Conservation (phyloP, 495 filamentous ascomycete species). For the Annulohypoxylon nitens region DNA sequence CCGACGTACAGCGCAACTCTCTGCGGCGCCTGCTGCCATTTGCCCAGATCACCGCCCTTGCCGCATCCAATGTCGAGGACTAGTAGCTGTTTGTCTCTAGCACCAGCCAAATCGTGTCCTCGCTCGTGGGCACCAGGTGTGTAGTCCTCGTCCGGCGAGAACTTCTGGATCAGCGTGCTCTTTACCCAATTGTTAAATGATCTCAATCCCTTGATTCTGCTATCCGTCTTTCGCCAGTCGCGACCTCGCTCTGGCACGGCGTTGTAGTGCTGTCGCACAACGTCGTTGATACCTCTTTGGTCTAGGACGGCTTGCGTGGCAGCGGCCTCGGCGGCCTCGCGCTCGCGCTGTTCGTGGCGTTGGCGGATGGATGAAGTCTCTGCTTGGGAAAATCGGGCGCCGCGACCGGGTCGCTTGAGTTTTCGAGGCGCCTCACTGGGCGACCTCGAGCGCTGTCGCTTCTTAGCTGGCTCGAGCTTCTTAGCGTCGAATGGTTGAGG, state of each 20-base stretch:
- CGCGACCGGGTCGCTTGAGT: slow-evolving; percentile 87
- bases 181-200: slow-evolving; percentile 99
- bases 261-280: slow-evolving; percentile 94
- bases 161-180: slow-evolving; percentile 95
- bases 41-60: slow-evolving; percentile 94
- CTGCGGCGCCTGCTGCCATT: slow-evolving; percentile 93
- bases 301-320: slow-evolving; percentile 55
- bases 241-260: slow-evolving; percentile 91
- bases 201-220: slow-evolving; percentile 91
- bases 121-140: slow-evolving; percentile 68
- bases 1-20: slow-evolving; percentile 90
- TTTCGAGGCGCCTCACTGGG: slow-evolving; percentile 69
- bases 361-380: slow-evolving; percentile 77
- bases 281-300: slow-evolving; percentile 77
- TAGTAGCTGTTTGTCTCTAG: slow-evolving; percentile 69
- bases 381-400: slow-evolving; percentile 78
- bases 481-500: slow-evolving; percentile 70
- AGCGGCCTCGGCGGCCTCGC: slow-evolving; percentile 66
- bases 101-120: slow-evolving; percentile 58
- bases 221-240: slow-evolving; percentile 94
- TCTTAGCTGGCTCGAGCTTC: slow-evolving; percentile 66
- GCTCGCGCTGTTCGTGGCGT: slow-evolving; percentile 74
- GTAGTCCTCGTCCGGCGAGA: slow-evolving; percentile 83
- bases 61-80: slow-evolving; percentile 96
- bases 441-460: slow-evolving; percentile 60